Conservation (phyloP, 371 early-diverging fungal genomes). For the Mortierella sp. region DNA sequence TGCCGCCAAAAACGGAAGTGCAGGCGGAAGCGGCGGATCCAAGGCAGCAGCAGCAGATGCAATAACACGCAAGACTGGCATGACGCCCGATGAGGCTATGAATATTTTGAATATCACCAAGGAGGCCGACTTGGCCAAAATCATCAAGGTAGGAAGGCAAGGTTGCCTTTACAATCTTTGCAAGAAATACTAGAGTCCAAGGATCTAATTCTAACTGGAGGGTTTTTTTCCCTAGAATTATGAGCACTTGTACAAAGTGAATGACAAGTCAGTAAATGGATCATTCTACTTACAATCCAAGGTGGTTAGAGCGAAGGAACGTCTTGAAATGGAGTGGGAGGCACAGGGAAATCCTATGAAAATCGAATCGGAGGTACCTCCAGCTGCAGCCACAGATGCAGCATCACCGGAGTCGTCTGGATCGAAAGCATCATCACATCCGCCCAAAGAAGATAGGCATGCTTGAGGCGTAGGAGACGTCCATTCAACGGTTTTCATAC, state of each 20-base stretch:
- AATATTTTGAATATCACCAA: constrained; percentile 93
- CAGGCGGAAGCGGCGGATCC: constrained; percentile 67
- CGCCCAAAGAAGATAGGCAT: constrained; percentile 16
- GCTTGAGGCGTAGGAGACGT: background rate
- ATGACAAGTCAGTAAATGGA: constrained; percentile 90
- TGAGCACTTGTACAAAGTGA: constrained; percentile 89
- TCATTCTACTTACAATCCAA: constrained; percentile 96
- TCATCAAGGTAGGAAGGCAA: constrained; percentile 69
- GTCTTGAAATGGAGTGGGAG: constrained; percentile 89
- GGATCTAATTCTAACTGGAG: background rate
- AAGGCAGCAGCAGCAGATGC: constrained; percentile 76
- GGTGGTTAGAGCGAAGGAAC: constrained; percentile 92
- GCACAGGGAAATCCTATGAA: constrained; percentile 62
- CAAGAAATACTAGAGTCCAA: no score
- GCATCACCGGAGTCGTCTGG: constrained; percentile 4
- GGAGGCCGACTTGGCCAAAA: constrained; percentile 76
- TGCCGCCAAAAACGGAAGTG: constrained; percentile 66
- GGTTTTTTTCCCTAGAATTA: constrained; percentile 72
- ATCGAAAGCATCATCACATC: constrained; percentile 17
- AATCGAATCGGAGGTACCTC: constrained; percentile 27
- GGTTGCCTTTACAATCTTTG: no score
- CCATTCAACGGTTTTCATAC: background rate
- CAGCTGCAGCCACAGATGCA: constrained; percentile 10
- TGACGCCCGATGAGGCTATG: constrained; percentile 93
- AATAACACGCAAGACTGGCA: constrained; percentile 85